Evolutionary conservation across 768 basidiomycete species (phyloP), one percentile per base, ranked within the genome.

Genomic region (Xerocomellus dryophilus): DNA sequence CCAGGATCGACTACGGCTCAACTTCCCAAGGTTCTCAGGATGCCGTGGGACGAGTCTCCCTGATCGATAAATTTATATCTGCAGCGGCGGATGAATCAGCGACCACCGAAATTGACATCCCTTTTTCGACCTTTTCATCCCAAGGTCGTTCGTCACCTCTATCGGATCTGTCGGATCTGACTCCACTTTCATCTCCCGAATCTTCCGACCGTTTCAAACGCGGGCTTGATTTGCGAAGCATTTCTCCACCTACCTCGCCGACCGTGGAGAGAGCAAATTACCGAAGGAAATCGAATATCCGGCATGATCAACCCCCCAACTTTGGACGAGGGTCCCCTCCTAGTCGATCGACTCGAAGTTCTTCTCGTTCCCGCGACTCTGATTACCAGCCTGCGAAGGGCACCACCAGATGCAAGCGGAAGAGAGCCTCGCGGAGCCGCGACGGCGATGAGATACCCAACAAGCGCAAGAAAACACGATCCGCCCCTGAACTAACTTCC

Each of bases 91-190:
- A 60, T 17, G 57, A 62, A 47, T 56, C 49, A 23, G 17, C 38
- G 39, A 39, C 35, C 12, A 34, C 48, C 11, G 46, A 54, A 34
- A 47, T 47, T 32, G 34, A 41, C 8, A 18, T 20, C 6, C 31
- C 44, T 18, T 38, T 36, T 42, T 45, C 47, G 36, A 43, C 32
- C 2, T 32, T 47, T 38, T 11, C 58, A 52, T 49, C 32, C 50
- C 57, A 42, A 38, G 57, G 48, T 17, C 60, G 43, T 48, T 64
- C 51, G 7, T 66, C 70, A 8, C 61, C 70, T 25, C 10, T 63
- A 4, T 70, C 70, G 8, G 58, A 61, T 50, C 45, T 66, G 41
- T 70, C 69, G 7, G 62, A 64, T 43, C 69, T 70, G 25, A 72
- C 66, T 10, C 50, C 70, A 11, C 49, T 71, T 23, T 65, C 69